Base-by-base conservation (phyloP, 306 rosid species). In the Purshia tridentata region DNA sequence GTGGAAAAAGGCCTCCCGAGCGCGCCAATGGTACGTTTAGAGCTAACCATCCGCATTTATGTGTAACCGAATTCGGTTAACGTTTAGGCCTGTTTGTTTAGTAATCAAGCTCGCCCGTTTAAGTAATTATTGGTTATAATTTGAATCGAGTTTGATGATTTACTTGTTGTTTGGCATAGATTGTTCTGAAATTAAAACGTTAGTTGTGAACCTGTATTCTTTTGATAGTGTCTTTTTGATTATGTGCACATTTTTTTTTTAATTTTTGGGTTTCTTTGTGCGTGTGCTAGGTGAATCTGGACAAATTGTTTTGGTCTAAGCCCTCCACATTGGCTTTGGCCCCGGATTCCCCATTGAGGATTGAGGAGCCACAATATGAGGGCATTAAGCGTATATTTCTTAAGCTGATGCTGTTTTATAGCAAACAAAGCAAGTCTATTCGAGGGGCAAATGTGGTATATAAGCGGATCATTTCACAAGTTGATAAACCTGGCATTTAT, bases 341-440 rank as follows among this genome's bases (percentile, higher is more conserved):
- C 0, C 73, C 2, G 9, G 89, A 90, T 16, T 95, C 99, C 0
- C 88, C 92, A 3, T 70, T 82, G 67, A 86, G 97, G 86, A 76
- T 88, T 40, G 90, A 91, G 19, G 98, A 95, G 80, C 99, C 97
- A 46, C 65, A 88, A 22, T 90, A 78, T 40, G 84, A 69, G 82
- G 96, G 99, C 11, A 23, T 95, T 65, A 91, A 85, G 81, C 97
- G 74, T 72, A 49, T 87, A 63, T 13, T 91, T 14, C 80, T 95
- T 67, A 88, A 67, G 61, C 61, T 95, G 73, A 75, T 90, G 95
- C 23, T 91, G 76, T 95, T 91, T 81, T 95, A 91, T 76, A 88
- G 96, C 78, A 88, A 91, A 76, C 99, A 95, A 82, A 91, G 98
- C 88, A 88, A 51, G 83, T 90, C 95, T 12, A 91, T 95, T 84